Percentiles rank a stretch among this genome's conserved stretches.
Evolutionary conservation across 352 stramenopile species (phyloP).

Genomic region (Albugo laibachii): DNA sequence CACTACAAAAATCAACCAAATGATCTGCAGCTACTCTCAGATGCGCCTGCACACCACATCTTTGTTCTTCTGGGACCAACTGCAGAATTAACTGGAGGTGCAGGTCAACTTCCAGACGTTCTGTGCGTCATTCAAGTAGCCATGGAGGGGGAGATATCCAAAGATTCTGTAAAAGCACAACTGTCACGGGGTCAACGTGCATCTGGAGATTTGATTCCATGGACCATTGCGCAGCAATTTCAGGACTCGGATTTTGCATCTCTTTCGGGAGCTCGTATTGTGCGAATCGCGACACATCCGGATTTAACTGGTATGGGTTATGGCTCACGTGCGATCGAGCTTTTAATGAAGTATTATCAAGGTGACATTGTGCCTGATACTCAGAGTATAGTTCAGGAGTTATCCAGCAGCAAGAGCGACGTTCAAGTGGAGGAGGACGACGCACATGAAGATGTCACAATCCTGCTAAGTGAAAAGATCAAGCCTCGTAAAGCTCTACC

Average conservation of each 20-base stretch:
- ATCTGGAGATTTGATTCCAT: constrained; percentile 97
- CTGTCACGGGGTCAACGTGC: constrained; percentile 90
- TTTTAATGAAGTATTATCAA: constrained; percentile 96
- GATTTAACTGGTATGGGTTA: constrained; percentile 96
- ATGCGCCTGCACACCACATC: constrained; percentile 94
- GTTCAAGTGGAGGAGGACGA: constrained; percentile 18
- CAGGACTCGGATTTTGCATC: constrained; percentile 95
- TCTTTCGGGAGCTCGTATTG: constrained; percentile 92
- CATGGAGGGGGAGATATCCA: constrained; percentile 95
- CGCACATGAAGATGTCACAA: constrained; percentile 25
- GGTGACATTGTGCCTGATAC: constrained; percentile 72
- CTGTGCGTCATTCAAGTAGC: constrained; percentile 94
- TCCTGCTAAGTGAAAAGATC: constrained; percentile 74
- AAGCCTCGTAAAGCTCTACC: constrained; percentile 93
- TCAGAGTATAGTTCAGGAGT: constrained; percentile 15
- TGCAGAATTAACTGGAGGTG: constrained; percentile 78
- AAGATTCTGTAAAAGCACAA: constrained; percentile 89
- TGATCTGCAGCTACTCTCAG: constrained; percentile 96
- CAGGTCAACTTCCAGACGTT: constrained; percentile 90
- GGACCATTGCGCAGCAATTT: constrained; percentile 99
- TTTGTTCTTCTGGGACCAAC: constrained; percentile 95
- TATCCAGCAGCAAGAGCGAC: constrained; percentile 12
- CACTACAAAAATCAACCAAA: constrained; percentile 99
- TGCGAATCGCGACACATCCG: constrained; percentile 96
- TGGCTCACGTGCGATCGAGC: constrained; percentile 87